Conservation (phyloP, 129 eudicot species). For the Chrysanthemum makinoi region DNA sequence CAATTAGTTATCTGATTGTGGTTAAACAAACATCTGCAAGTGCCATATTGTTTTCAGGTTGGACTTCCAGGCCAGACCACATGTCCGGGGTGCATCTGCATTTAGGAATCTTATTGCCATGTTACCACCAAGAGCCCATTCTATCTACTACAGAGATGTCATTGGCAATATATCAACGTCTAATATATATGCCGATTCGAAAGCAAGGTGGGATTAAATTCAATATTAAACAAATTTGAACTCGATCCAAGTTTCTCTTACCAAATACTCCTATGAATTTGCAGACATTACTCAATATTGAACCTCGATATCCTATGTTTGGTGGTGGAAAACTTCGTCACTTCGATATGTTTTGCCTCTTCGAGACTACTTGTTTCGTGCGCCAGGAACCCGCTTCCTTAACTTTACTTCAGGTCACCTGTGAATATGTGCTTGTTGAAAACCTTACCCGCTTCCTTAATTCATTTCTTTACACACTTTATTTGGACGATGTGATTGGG, state of each 20-base stretch:
- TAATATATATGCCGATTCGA: constrained; percentile 58
- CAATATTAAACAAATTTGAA: not conserved
- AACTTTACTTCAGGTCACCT: constrained; percentile 75
- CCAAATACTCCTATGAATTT: constrained; percentile 21
- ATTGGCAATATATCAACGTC: constrained; percentile 97
- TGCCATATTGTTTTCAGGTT: constrained; percentile 32
- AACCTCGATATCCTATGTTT: constrained; percentile 95
- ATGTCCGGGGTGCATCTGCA: constrained; percentile 73
- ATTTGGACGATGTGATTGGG: too few species aligned
- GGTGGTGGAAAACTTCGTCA: constrained; percentile 98
- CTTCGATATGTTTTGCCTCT: constrained; percentile 92
- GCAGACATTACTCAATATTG: constrained; percentile 81
- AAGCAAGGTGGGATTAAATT: constrained; percentile 50
- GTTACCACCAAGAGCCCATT: constrained; percentile 87
- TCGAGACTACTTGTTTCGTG: constrained; percentile 70
- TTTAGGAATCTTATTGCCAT: constrained; percentile 69
- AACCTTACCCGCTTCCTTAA: constrained; percentile 37
- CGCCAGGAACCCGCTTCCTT: constrained; percentile 71
- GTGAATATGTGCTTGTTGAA: constrained; percentile 65
- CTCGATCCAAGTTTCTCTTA: constrained; percentile 13
- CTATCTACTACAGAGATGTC: constrained; percentile 88
- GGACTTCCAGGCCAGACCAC: constrained; percentile 58
- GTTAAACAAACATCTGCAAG: too few species aligned
- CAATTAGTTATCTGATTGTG: too few species aligned
- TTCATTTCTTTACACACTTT: too few species aligned